phyloP scores from a whole-genome alignment of 305 asterid genomes.

The Ruellia speciosa region DNA sequence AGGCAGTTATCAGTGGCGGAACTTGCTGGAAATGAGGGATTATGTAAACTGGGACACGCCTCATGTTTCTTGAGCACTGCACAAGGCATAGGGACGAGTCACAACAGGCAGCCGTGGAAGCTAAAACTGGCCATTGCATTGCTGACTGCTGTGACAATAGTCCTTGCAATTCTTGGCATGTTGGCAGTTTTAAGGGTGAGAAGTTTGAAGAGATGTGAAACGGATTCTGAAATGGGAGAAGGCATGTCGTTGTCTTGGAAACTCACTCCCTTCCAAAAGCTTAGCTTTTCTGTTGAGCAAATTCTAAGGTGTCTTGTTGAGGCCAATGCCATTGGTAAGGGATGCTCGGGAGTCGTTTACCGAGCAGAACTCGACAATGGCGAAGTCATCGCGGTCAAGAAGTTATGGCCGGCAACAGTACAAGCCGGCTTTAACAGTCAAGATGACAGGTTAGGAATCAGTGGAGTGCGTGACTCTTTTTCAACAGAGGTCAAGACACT shows the following conservation, averaged over 20 bases:
- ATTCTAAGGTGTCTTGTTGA: slow-evolving; percentile 60
- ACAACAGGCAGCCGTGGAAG: slow-evolving; percentile 35
- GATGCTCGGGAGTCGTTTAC: slow-evolving; percentile 83
- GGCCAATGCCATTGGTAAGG: slow-evolving; percentile 71
- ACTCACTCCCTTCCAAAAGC: slow-evolving; percentile 72
- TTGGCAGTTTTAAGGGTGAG: slow-evolving; percentile 49
- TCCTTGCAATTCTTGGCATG: slow-evolving; percentile 50
- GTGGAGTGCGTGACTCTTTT: slow-evolving; percentile 61
- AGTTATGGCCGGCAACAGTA: slow-evolving; percentile 48
- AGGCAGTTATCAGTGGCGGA: slow-evolving; percentile 56
- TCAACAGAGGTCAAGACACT: slow-evolving; percentile 75
- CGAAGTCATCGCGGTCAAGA: slow-evolving; percentile 73
- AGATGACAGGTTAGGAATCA: slow-evolving; percentile 24
- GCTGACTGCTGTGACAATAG: slow-evolving; percentile 35
- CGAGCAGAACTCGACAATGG: slow-evolving; percentile 59
- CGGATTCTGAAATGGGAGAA: slow-evolving; percentile 54
- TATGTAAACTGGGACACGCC: slow-evolving; percentile 53
- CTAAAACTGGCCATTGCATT: slow-evolving; percentile 59
- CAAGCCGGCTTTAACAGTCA: slow-evolving; percentile 21
- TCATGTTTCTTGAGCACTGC: slow-evolving; percentile 50
- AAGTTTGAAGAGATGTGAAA: slow-evolving; percentile 38
- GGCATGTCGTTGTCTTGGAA: slow-evolving; percentile 49
- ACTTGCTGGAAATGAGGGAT: slow-evolving; percentile 54
- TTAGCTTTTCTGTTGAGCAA: slow-evolving; percentile 54
- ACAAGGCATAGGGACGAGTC: slow-evolving; percentile 24